Conservation (phyloP, 192 early-diverging fungal species). For the Neocallimastix lanati region DNA sequence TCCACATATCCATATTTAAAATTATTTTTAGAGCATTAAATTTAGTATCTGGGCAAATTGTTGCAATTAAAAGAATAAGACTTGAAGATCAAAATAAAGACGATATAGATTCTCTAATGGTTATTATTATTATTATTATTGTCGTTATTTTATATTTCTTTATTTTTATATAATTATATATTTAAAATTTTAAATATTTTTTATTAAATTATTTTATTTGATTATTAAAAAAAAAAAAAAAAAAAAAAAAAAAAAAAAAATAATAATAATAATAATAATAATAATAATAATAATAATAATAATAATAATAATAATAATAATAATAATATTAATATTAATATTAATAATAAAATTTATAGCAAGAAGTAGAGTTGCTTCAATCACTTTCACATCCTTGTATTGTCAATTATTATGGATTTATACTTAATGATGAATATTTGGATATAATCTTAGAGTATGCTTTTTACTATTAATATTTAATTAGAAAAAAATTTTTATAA, state of each 20-base stretch:
- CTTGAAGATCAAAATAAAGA: slow-evolving; percentile 43
- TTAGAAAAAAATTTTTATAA: not conserved
- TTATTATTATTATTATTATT: not conserved
- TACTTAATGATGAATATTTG: slow-evolving; percentile 45
- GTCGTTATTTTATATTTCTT: too few species aligned
- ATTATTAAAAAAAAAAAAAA: too few species aligned
- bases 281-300: too few species aligned
- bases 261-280: too few species aligned
- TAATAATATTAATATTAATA: too few species aligned
- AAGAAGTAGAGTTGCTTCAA: slow-evolving; percentile 72
- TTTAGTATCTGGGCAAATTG: slow-evolving; percentile 59
- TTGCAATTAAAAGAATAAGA: slow-evolving; percentile 72
- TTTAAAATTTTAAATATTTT: too few species aligned
- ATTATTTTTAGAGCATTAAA: slow-evolving; percentile 39
- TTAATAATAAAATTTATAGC: not conserved
- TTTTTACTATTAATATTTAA: not conserved
- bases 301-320: too few species aligned
- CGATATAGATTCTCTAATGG: slow-evolving; percentile 60
- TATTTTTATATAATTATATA: too few species aligned
- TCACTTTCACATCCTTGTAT: slow-evolving; percentile 68
- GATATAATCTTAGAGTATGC: slow-evolving; percentile 66
- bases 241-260: too few species aligned
- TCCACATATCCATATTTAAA: too few species aligned
- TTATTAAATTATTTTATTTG: too few species aligned
- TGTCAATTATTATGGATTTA: slow-evolving; percentile 68